Evolutionary conservation across 129 eudicot genomes (phyloP), one percentile per base, ranked within the genome.

Genomic region (sunflower (Helianthus annuus)): DNA sequence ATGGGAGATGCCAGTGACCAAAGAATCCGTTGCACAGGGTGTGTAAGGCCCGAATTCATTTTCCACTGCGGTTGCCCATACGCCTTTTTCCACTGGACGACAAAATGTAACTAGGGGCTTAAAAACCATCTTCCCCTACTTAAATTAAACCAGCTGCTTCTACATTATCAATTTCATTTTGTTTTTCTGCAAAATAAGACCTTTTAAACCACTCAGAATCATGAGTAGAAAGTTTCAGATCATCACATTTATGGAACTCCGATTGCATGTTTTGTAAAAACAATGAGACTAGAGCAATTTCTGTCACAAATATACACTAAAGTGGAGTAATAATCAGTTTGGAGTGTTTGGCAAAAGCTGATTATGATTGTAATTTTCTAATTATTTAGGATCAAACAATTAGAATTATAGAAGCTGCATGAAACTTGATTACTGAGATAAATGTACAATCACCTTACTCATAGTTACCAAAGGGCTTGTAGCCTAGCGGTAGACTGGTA

Each of bases 41-140:
- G 98, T 87, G 72, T 87, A 93, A 73, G 87, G 86, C 78, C 97
- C 97, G 36, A 93, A 87, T 51, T 92, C 90, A 77, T 87, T 93
- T 55, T 87, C 89, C 66, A 84, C 88, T 15, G 84, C 82, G 58
- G 82, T 85, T 15, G 87, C 80, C 98, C 98, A 87, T 40, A 87
- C 85, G 39, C 98, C 96, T 72, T 87, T 77, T 63, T 80, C 82
- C 75, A 85, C 98, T 11, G 97, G 97, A 39, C 83, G 85, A 62
- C 98, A 93, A 68, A 80, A 93, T 82, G 85, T 90, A 11, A 56
- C 82, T 40, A 87, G 38, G 66, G 90, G 91, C 70, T 83, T 57
- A 52, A 84, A 84, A 64, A 79, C 92, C 98, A 93, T 90, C 57
- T 77, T 83, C 46, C 63, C 73, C 73, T 9, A 15, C 7, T 66